Base-by-base conservation (phyloP, 2,329 filamentous ascomycete genomes). In the Ophiostoma populinum region DNA sequence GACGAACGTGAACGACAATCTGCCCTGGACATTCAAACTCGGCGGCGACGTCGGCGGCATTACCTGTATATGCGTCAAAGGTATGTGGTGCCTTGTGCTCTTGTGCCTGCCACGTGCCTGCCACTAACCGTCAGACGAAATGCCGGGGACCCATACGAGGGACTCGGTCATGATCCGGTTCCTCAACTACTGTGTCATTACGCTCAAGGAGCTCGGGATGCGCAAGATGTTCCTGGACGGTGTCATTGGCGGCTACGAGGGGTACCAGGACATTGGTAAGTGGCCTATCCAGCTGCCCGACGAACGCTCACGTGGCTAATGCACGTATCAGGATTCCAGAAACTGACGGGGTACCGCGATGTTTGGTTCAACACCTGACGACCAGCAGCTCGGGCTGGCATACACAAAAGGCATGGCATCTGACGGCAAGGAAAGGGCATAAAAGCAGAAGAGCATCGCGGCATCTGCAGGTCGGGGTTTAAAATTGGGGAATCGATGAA, bases 61-160 rank as follows among this genome's bases (percentile, higher is more conserved):
- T 24, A 63, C 67, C n/a, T 75, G 70, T 49, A 64, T 74, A 35
- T 73, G 65, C 50, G 62, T 73, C 42, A 53, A 56, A 47, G 63
- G 70, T 70, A 49, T 40, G 63, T 57, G 16, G 4, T 12, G 4
- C 16, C 21, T 12, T 18, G 2, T 33, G n/a, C 8, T 32, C 12
- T 36, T n/a, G n/a, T n/a, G n/a, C n/a, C n/a, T n/a, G n/a, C n/a
- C n/a, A n/a, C n/a, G n/a, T n/a, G n/a, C n/a, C n/a, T n/a, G n/a
- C n/a, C 16, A 21, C 13, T 35, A 2, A 17, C 20, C 22, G 10
- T 6, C 32, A 66, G 62, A 65, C 32, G 57, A 59, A 13, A 54
- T 55, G 3, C 54, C 56, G 12, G 54, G 57, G 43, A 53, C 55
- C 15, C 60, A 55, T 36, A 58, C 57, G 21, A 54, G 59, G 36